Conservation (phyloP, 2,329 filamentous ascomycete species). For the Monosporascus sp. region DNA sequence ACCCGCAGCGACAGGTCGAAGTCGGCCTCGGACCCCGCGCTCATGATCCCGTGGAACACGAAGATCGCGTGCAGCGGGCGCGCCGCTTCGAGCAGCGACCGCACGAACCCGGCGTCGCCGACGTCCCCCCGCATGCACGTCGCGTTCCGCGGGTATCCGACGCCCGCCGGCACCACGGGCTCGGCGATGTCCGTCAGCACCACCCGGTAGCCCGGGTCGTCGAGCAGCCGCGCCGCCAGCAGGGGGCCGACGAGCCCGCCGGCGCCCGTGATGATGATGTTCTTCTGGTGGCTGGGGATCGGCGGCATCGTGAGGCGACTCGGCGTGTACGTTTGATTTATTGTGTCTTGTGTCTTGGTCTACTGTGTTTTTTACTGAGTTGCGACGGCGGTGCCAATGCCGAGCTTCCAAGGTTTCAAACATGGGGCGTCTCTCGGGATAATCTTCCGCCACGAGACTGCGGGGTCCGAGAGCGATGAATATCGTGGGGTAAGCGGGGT, state of each 20-base stretch:
- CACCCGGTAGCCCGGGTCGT: slow-evolving; percentile 32
- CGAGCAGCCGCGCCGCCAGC: slow-evolving; percentile 35
- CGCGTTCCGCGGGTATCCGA: slow-evolving; percentile 44
- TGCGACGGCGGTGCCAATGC: no score
- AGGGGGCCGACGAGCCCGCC: slow-evolving; percentile 30
- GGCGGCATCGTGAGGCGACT: slow-evolving; percentile 12
- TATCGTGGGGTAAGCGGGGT: no score
- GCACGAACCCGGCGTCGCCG: slow-evolving; percentile 28
- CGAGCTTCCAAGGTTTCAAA: no score
- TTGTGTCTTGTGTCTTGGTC: no score
- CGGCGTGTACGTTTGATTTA: not conserved
- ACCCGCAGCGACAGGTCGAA: slow-evolving; percentile 54
- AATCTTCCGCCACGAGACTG: no score
- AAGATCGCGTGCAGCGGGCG: slow-evolving; percentile 49
- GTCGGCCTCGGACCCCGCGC: slow-evolving; percentile 56
- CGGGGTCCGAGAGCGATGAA: no score
- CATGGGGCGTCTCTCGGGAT: no score
- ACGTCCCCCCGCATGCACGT: slow-evolving; percentile 46
- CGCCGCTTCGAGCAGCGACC: slow-evolving; percentile 37
- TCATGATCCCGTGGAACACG: slow-evolving; percentile 65
- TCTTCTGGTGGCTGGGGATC: slow-evolving; percentile 19
- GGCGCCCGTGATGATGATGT: slow-evolving; percentile 30
- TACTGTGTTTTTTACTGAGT: no score
- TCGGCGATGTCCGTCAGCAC: slow-evolving; percentile 50
- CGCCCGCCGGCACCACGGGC: slow-evolving; percentile 43